Evolutionary conservation across 805 yeast species (phyloP).

Genomic region (Saturnispora galanensis): DNA sequence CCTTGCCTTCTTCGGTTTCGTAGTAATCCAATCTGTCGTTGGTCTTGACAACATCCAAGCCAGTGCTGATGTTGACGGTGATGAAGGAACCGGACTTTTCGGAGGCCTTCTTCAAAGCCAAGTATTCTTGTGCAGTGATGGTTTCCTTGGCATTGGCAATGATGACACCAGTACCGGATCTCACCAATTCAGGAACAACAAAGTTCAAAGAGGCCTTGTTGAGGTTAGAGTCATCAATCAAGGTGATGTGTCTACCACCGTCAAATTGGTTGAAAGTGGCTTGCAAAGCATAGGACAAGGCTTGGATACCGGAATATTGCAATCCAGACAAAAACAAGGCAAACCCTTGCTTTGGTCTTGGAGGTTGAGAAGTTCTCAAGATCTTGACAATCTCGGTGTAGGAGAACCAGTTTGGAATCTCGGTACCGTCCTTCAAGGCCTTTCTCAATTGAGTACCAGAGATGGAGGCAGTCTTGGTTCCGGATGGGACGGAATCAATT

Average conservation of each 20-base stretch:
- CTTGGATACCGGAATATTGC: slow-evolving; percentile 49
- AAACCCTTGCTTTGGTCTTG: slow-evolving; percentile 84
- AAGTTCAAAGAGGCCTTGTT: slow-evolving; percentile 39
- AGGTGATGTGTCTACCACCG: slow-evolving; percentile 73
- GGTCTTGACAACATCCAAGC: slow-evolving; percentile 34
- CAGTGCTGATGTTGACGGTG: slow-evolving; percentile 42
- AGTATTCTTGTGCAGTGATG: slow-evolving; percentile 33
- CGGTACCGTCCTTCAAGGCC: slow-evolving; percentile 74
- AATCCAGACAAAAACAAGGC: slow-evolving; percentile 57
- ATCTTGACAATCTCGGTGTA: slow-evolving; percentile 93
- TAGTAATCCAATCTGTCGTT: slow-evolving; percentile 44
- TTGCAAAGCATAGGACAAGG: slow-evolving; percentile 73
- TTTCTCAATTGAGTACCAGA: slow-evolving; percentile 93
- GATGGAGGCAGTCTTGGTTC: slow-evolving; percentile 67
- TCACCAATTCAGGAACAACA: slow-evolving; percentile 64
- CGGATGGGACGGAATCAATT: slow-evolving; percentile 77
- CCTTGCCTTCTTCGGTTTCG: slow-evolving; percentile 34
- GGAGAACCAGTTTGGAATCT: slow-evolving; percentile 94
- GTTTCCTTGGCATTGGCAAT: slow-evolving; percentile 42
- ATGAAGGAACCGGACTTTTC: slow-evolving; percentile 43
- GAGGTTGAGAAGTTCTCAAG: slow-evolving; percentile 86
- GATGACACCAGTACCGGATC: slow-evolving; percentile 90
- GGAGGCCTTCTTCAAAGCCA: slow-evolving; percentile 32
- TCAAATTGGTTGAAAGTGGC: slow-evolving; percentile 84
- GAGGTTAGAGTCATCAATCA: slow-evolving; percentile 31